Evolutionary conservation across 306 rosid species (phyloP), one percentile per base, ranked within the genome.

Genomic region (Cicer judaicum): DNA sequence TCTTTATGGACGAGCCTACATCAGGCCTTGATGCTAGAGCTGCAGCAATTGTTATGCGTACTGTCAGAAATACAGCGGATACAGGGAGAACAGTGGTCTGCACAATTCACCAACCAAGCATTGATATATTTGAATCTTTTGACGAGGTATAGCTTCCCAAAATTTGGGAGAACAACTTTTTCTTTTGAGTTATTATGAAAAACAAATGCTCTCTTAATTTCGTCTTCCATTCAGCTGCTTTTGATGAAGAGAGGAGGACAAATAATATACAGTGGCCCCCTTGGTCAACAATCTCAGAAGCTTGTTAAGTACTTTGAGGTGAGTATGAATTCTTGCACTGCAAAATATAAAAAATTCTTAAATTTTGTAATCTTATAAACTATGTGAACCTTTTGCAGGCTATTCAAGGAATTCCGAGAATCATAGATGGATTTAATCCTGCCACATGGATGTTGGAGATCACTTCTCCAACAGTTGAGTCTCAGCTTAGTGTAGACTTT

Each of bases 71-170:
- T 49, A 87, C 86, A 12, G 86, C 79, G 7, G 85, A 84, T 65
- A 84, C 86, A 8, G 88, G 90, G 13, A 57, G 88, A 77, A 87
- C 90, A 52, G 80, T 87, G 6, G 88, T 82, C 66, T 87, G 90
- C 85, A 84, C 90, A 70, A 87, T 87, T 84, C 88, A 87, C 80
- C 88, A 87, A 78, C 90, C 90, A 69, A 84, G 88, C 83, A 84
- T 84, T 40, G 90, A 87, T 82, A 77, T 87, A 73, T 87, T 84
- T 77, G 88, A 87, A 77, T 59, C 85, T 64, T 87, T 87, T 38
- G 88, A 87, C 61, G 90, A 87, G 90, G 90, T 84, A 55, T 21
- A 60, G 10, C 72, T 79, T 69, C 44, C 62, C 41, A 40, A 48
- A 24, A 59, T 72, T 72, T 68, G 19, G 3, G 15, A 40, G 40